Evolutionary conservation across 192 early-diverging fungal genomes (phyloP), one percentile per base, ranked within the genome.

Genomic region (Allomyces javanicus): DNA sequence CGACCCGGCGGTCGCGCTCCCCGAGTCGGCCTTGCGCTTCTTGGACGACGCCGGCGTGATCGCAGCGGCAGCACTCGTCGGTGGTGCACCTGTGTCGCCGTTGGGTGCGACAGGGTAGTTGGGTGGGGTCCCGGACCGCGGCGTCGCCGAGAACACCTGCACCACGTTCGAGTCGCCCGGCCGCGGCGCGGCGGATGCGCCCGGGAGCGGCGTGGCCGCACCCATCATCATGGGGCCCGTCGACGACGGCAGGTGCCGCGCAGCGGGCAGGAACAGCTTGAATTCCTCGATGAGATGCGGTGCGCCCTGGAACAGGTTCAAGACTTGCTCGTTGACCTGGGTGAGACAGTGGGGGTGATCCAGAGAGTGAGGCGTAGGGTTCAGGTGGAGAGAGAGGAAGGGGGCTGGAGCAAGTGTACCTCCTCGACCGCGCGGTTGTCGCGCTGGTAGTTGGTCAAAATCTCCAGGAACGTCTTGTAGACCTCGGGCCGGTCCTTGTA

Each of bases 391-490:
- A n/a, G n/a, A n/a, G n/a, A n/a, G n/a, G n/a, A n/a, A n/a, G n/a
- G n/a, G n/a, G n/a, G n/a, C 1, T 3, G 24, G 17, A 45, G 21
- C 63, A 43, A 19, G 11, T 43, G 27, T 75, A 87, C 87, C 68
- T 99, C 96, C 65, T 93, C 87, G 55, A 97, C 97, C 1, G 96
- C 92, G 64, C 89, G 91, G 66, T 88, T 85, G 68, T 99, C 94
- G 67, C 90, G 89, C 74, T 99, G 96, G 73, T 97, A 97, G 14
- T 90, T 94, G 78, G 96, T 93, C 67, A 99, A 72, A 26, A 99
- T 93, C 72, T 97, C 95, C 64, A 99, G 71, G 72, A 99, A 99
- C 73, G 94, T 89, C 70, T 93, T 92, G 76, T 99, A 99, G 17
- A 84, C 91, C 44, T 97, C 96, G 1, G 94, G 95, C 69, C 96